Evolutionary conservation across 805 yeast species (phyloP), one percentile per base, ranked within the genome.

Genomic region (Metschnikowia cubensis): DNA sequence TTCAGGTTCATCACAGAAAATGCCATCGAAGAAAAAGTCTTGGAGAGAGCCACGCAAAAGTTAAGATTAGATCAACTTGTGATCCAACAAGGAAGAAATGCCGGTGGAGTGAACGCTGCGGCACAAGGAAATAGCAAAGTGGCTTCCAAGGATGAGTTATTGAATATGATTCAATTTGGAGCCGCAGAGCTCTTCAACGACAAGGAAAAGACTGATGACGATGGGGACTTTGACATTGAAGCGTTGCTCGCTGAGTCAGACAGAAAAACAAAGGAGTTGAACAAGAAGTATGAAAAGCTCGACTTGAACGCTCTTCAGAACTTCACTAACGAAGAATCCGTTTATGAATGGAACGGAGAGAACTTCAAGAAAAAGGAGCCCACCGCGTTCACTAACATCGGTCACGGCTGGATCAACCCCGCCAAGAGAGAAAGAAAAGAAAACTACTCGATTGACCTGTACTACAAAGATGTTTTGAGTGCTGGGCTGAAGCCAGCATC

Each of bases 311-410:
- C 89, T 51, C 71, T 87, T 54, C 94, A 87, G 60, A 85, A 84
- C 62, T 87, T 85, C 63, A 74, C 87, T 29, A 79, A 84, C 49
- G 87, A 82, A 52, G 78, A 72, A 48, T 74, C 80, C 3, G 91
- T 89, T 13, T 87, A 87, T 66, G 92, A 87, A 67, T 87, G 96
- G 96, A 84, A 87, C 65, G 96, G 96, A 43, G 83, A 85, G 56
- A 85, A 85, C 61, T 87, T 86, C 70, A 84, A 84, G 66, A 84
- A 84, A 58, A 76, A 73, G 39, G 66, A 70, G 3, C 67, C 71
- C n/a, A 67, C 75, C 29, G 75, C 76, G 11, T 71, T 77, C 36
- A 71, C 80, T 18, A 77, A 75, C 51, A 68, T 74, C 49, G 78
- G 76, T 0, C 80, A 82, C 50, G 76, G 77, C 20, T 88, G 95